phyloP scores from a whole-genome alignment of 768 basidiomycete genomes.

The Calvatia gigantea region DNA sequence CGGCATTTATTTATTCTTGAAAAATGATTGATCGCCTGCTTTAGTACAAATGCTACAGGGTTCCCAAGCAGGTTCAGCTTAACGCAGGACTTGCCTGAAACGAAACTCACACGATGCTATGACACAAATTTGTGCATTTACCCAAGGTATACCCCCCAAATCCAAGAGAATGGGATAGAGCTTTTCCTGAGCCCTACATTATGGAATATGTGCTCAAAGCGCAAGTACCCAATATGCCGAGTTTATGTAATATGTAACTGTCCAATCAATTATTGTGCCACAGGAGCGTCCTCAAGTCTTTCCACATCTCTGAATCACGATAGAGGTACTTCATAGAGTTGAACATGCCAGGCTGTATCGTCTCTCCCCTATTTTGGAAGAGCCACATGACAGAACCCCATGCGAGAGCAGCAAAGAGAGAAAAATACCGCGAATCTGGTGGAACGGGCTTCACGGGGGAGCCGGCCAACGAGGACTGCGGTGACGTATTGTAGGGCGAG shows the following conservation, averaged over 20 bases:
- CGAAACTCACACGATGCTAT: conserved; percentile 10
- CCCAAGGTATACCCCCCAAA: conserved; percentile 5
- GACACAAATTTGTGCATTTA: not conserved
- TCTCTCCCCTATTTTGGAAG: conserved; percentile 82
- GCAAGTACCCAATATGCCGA: conserved; percentile 3
- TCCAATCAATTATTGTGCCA: conserved; percentile 87
- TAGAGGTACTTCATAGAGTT: conserved; percentile 96
- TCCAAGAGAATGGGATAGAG: not conserved
- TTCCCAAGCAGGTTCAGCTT: conserved; percentile 51
- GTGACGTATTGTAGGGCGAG: conserved; percentile 45
- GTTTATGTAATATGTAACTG: too few relatives aligned
- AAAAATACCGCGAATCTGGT: conserved; percentile 82
- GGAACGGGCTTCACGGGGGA: conserved; percentile 66
- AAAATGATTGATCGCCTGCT: conserved; percentile 11
- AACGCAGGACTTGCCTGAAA: conserved; percentile 27
- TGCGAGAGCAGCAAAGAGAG: conserved; percentile 78
- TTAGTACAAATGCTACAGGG: conserved; percentile 62
- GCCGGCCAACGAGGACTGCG: conserved; percentile 35
- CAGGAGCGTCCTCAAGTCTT: conserved; percentile 72
- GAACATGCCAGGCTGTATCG: conserved; percentile 97
- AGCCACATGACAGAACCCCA: conserved; percentile 99
- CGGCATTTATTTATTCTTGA: conserved; percentile 11
- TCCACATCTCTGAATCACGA: conserved; percentile 89
- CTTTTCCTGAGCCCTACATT: conserved; percentile 4
- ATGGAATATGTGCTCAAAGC: conserved; percentile 15